A percentile compares a stretch with the other conserved stretches of the same genome.
phyloP scores from a whole-genome alignment of 257 asterid species.

The Vinca minor region DNA sequence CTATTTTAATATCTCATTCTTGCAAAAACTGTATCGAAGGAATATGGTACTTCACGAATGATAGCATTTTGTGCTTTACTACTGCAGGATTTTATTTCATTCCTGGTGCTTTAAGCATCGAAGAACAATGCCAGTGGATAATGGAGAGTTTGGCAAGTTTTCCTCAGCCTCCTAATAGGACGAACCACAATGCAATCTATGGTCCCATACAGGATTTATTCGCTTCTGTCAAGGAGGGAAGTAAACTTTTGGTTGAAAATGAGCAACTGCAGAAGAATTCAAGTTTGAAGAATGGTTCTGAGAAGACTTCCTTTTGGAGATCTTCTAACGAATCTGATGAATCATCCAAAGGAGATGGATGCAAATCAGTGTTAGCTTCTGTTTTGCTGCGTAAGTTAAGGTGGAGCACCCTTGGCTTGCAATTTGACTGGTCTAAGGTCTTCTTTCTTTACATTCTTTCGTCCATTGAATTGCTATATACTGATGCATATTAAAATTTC shows the following conservation, averaged over 20 bases:
- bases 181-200: slow-evolving; percentile 81
- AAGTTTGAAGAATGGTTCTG: slow-evolving; percentile 20
- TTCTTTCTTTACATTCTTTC: slow-evolving; percentile 40
- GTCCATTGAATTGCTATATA: slow-evolving; percentile 13
- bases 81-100: slow-evolving; percentile 74
- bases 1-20: background rate
- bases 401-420: slow-evolving; percentile 99
- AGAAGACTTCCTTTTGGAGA: slow-evolving; percentile 38
- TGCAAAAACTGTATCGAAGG: background rate
- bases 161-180: slow-evolving; percentile 87
- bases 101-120: slow-evolving; percentile 72
- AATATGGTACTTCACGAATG: background rate
- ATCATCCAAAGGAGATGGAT: slow-evolving; percentile 24
- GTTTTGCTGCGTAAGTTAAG: slow-evolving; percentile 95
- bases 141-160: slow-evolving; percentile 72
- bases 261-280: slow-evolving; percentile 22
- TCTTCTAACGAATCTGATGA: slow-evolving; percentile 33
- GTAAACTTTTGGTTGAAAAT: slow-evolving; percentile 42
- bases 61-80: background rate
- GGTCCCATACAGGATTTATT: slow-evolving; percentile 70
- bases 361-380: slow-evolving; percentile 62
- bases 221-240: slow-evolving; percentile 54
- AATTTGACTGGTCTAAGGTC: slow-evolving; percentile 99
- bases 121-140: slow-evolving; percentile 77
- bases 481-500: background rate